These are phyloP conservation scores for Ophiostoma quercus DNA, from an alignment of 2,329 filamentous ascomycete species.

Conservation along the genomic window DNA sequence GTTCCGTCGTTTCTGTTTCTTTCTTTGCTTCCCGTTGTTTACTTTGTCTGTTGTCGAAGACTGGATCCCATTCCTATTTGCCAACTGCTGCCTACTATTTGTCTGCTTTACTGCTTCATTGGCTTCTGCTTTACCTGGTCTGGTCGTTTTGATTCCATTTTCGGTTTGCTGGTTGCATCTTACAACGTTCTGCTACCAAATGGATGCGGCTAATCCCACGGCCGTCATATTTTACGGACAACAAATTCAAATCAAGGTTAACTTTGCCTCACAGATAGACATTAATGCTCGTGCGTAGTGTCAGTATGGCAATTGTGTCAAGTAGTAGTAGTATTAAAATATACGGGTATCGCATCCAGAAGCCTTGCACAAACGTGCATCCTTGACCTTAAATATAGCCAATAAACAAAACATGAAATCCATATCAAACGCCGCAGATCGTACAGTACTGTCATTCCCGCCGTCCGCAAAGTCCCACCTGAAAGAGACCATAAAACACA, in stretches of 20 bases:
- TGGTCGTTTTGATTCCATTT: not conserved
- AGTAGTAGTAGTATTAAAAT: not conserved
- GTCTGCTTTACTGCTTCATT: not conserved
- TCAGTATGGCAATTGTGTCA: not conserved
- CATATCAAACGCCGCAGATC: not conserved
- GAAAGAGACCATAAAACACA: not conserved
- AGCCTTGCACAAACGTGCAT: not conserved
- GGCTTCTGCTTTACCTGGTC: not conserved
- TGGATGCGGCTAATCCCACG: not conserved
- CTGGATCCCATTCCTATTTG: not conserved
- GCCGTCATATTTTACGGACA: not conserved
- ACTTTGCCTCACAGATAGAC: not conserved
- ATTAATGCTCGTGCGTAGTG: not conserved
- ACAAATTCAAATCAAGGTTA: not conserved
- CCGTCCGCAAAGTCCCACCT: not conserved
- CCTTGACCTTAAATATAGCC: not conserved
- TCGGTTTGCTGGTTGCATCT: not conserved
- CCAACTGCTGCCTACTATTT: not conserved
- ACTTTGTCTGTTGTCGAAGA: not conserved
- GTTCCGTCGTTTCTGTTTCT: not conserved
- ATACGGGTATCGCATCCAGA: slow-evolving; percentile 10
- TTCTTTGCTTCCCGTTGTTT: not conserved
- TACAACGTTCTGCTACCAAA: not conserved
- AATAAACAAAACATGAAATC: not conserved
- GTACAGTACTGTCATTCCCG: not conserved